These are phyloP conservation scores for Alnus glutinosa DNA, from an alignment of 306 rosid species.

Conservation along the genomic window DNA sequence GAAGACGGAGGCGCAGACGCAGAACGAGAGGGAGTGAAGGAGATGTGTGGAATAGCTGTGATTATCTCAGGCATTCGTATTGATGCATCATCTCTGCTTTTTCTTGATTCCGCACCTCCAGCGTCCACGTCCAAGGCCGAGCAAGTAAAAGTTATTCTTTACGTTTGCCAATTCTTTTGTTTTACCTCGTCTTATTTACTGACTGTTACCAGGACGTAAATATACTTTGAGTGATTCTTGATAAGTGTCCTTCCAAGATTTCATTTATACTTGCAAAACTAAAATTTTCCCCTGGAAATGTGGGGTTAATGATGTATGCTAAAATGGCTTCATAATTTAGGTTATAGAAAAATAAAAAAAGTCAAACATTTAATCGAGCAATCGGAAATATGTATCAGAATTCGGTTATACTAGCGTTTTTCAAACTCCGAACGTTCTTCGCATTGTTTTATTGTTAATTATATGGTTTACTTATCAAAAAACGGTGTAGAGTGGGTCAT, in stretches of 20 bases:
- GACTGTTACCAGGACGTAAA: background rate
- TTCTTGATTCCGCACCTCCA: slow-evolving; percentile 30
- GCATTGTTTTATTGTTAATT: no score
- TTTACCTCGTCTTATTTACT: background rate
- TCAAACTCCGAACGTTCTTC: background rate
- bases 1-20: background rate
- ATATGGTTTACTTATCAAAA: no score
- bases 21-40: background rate
- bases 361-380: background rate
- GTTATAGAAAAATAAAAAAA: background rate
- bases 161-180: background rate
- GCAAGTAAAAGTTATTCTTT: slow-evolving; percentile 38
- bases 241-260: background rate
- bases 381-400: background rate
- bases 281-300: no score
- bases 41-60: slow-evolving; percentile 94
- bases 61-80: slow-evolving; percentile 62
- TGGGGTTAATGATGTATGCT: background rate
- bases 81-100: slow-evolving; percentile 36
- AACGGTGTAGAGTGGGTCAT: no score
- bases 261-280: background rate
- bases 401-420: background rate
- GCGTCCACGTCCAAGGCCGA: slow-evolving; percentile 28
- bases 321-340: background rate
- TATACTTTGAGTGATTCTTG: background rate